Percentiles rank a stretch among this genome's conserved stretches.
Evolutionary conservation across 345 rosid genomes (phyloP).

Genomic region (Diplotaxis tenuifolia): DNA sequence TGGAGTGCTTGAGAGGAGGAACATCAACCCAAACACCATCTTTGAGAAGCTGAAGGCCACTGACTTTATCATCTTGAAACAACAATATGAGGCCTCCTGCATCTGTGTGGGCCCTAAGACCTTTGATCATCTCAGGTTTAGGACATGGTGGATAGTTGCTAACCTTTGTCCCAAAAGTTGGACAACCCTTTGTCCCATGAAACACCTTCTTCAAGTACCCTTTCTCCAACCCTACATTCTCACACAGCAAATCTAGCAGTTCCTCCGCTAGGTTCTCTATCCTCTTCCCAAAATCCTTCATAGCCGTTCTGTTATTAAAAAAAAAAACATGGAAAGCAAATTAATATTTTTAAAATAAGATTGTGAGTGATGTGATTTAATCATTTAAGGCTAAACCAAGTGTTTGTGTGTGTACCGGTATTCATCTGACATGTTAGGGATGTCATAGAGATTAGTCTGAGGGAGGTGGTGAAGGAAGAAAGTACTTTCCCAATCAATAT

Average conservation of each 20-base stretch:
- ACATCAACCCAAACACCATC: constrained; percentile 81
- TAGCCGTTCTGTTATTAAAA: constrained; percentile 43
- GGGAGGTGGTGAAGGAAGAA: constrained; percentile 72
- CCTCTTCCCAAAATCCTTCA: constrained; percentile 58
- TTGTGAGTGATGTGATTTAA: background rate
- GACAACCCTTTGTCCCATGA: constrained; percentile 67
- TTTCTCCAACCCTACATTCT: constrained; percentile 76
- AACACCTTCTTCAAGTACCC: constrained; percentile 74
- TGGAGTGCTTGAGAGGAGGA: constrained; percentile 77
- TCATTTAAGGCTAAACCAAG: background rate
- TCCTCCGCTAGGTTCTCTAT: constrained; percentile 67
- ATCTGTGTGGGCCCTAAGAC: constrained; percentile 94
- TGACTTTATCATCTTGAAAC: constrained; percentile 86
- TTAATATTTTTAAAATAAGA: background rate
- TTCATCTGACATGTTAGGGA: constrained; percentile 55
- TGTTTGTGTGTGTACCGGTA: constrained; percentile 40
- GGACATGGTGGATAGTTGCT: constrained; percentile 96
- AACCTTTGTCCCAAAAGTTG: constrained; percentile 80
- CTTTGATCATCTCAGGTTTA: constrained; percentile 81
- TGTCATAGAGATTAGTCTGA: constrained; percentile 50
- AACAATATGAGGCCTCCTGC: constrained; percentile 90
- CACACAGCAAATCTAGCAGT: constrained; percentile 58
- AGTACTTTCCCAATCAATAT: constrained; percentile 83
- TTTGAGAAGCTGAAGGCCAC: constrained; percentile 95
- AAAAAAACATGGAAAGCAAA: background rate